Evolutionary conservation across 73 alveolate genomes (phyloP), one percentile per base, ranked within the genome.

Genomic region (Paramecium sexaurelia): DNA sequence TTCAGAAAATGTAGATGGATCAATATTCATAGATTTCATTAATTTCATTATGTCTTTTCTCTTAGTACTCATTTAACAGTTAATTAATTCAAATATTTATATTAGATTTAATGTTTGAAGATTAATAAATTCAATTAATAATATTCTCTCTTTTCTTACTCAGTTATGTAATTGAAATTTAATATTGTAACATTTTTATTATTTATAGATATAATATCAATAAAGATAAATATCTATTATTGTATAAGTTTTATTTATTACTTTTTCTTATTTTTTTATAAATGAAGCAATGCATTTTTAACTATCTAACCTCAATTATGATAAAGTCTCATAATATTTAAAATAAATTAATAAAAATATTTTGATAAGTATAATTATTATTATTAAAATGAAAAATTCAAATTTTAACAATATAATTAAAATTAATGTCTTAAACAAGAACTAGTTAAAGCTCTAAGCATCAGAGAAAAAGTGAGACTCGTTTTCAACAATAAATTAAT

Each of bases 1-100:
- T 29, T 78, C 90, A 24, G 68, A 37, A 45, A 78, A 78, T 41
- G 90, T 78, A 6, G 90, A 22, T 78, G 90, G 90, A 78, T 78
- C 90, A n/a, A 78, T 78, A 78, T 78, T 78, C 90, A 78, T 78
- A 7, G 45, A 7, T 43, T 43, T 39, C 90, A 78, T 78, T 2
- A 78, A 26, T 24, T 78, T 78, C 19, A 40, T 39, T 17, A 78
- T 41, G 29, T 78, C 90, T 29, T 43, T 33, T 45, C 90, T 78
- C 56, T 71, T 71, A 7, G 55, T 71, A 13, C 33, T 71, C 86
- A 71, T 71, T 71, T 71, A 27, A 15, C 56, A 33, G 86, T 71
- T 71, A 61, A 61, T 61, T 61, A 61, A 61, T 51, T 51, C 67
- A 51, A 51, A 51, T 51, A 4, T 35, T 35, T 35, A 4, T 35